Evolutionary conservation across 768 basidiomycete genomes (phyloP).

Genomic region (Phallus indusiatus): DNA sequence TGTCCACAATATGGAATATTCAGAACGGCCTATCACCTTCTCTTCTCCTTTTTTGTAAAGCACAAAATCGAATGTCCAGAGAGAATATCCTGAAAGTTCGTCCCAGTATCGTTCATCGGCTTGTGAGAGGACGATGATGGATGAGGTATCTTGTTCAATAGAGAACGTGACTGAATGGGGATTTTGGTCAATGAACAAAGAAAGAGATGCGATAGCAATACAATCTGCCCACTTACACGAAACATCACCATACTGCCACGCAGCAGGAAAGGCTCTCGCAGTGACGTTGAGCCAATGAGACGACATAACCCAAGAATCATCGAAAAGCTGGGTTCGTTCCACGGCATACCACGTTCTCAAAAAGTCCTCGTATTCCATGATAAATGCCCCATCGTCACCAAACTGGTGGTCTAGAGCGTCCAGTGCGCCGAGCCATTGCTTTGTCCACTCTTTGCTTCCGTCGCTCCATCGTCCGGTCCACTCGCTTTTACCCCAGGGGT

Average conservation of each 20-base stretch:
- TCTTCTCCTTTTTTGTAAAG: constrained; percentile 39
- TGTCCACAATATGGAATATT: constrained; percentile 15
- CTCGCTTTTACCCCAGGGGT: constrained; percentile 24
- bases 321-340: constrained; percentile 38
- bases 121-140: constrained; percentile 46
- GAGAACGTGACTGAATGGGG: constrained; percentile 35
- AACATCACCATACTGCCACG: constrained; percentile 47
- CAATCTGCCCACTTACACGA: constrained; percentile 30
- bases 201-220: constrained; percentile 1
- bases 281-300: constrained; percentile 42
- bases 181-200: neutral
- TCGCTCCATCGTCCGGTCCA: constrained; percentile 16
- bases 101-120: constrained; percentile 40
- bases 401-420: constrained; percentile 23
- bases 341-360: constrained; percentile 33
- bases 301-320: constrained; percentile 37
- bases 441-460: constrained; percentile 22
- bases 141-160: constrained; percentile 28
- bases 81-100: constrained; percentile 33
- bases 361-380: constrained; percentile 33
- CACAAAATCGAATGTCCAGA: constrained; percentile 42
- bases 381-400: constrained; percentile 21
- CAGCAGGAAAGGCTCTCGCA: constrained; percentile 32
- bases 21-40: constrained; percentile 15
- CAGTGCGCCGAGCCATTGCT: constrained; percentile 33